phyloP scores from a whole-genome alignment of 176 grass and related monocot species.

The Carex pumila region DNA sequence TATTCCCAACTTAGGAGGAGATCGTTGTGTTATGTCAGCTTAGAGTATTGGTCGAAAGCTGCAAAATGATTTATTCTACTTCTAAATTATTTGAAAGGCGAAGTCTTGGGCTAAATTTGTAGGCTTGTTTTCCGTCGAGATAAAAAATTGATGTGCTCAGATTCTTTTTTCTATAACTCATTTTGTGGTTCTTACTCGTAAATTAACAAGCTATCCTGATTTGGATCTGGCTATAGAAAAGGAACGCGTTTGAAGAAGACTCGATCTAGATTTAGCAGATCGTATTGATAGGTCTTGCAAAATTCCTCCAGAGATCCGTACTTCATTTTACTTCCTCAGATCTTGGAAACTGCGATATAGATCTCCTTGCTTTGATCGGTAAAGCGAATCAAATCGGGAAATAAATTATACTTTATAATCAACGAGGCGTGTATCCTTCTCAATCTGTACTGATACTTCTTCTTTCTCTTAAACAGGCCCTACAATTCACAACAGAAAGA shows the following conservation, averaged over 20 bases:
- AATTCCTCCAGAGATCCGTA: conserved; percentile 5
- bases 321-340: neutral
- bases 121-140: neutral
- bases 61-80: neutral
- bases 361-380: conserved; percentile 19
- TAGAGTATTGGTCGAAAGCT: neutral
- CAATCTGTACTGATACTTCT: conserved; percentile 4
- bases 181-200: neutral
- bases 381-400: neutral
- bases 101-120: neutral
- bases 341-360: conserved; percentile 4
- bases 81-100: neutral
- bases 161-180: neutral
- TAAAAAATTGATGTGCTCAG: neutral
- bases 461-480: conserved; percentile 9
- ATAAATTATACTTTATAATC: neutral
- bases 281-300: neutral
- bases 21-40: neutral
- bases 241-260: neutral
- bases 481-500: conserved; percentile 30
- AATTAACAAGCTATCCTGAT: neutral
- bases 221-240: conserved; percentile 11
- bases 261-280: conserved; percentile 2
- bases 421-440: neutral
- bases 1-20: neutral